phyloP scores from a whole-genome alignment of 208 protist genomes.

The Acanthamoeba royreba region DNA sequence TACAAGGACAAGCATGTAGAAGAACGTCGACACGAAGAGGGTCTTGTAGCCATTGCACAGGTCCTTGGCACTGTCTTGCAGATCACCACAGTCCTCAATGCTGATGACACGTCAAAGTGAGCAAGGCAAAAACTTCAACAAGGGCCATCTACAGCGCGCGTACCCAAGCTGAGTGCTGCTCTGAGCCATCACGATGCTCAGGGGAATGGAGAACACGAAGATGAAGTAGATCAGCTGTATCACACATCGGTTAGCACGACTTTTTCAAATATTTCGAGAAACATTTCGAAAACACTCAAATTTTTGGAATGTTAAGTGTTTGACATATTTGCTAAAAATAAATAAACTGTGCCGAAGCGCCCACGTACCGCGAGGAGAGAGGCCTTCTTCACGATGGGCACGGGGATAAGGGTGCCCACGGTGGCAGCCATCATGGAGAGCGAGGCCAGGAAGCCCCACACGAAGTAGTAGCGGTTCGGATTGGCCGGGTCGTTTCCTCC shows the following conservation, averaged over 20 bases:
- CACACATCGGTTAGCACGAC: background rate
- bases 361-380: background rate
- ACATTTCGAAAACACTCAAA: background rate
- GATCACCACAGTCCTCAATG: background rate
- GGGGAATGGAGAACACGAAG: background rate
- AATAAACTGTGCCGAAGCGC: background rate
- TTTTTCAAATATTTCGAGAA: background rate
- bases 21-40: background rate
- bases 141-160: background rate
- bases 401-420: background rate
- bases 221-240: background rate
- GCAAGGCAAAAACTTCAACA: no score
- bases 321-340: no score
- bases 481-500: background rate
- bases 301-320: background rate
- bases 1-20: constrained; percentile 6
- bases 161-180: background rate
- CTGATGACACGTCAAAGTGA: no score
- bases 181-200: background rate
- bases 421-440: background rate
- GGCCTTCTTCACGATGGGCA: background rate
- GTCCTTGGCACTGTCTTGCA: background rate
- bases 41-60: background rate
- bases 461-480: background rate
- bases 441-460: background rate